These are phyloP conservation scores for Styphnolobium japonicum DNA, from an alignment of 306 rosid genomes.

Conservation along the genomic window DNA sequence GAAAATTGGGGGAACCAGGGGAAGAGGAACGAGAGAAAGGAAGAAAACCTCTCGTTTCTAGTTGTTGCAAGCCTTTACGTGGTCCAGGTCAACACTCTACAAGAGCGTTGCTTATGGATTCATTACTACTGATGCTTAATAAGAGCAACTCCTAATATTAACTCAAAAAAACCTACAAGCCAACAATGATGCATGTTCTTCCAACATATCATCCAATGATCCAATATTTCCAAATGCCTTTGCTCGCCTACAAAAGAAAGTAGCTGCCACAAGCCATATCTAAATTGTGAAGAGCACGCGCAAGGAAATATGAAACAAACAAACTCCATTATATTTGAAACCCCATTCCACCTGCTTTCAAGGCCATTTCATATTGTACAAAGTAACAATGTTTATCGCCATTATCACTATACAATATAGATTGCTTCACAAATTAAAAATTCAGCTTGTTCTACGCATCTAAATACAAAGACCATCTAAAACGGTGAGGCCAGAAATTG, in stretches of 20 bases:
- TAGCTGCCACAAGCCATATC: neutral
- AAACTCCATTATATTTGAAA: conserved; percentile 6
- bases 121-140: neutral
- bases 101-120: neutral
- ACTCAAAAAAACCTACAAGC: neutral
- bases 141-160: neutral
- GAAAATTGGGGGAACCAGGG: neutral
- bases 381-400: neutral
- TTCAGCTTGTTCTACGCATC: conserved; percentile 25
- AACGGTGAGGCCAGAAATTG: neutral
- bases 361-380: conserved; percentile 23
- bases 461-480: conserved; percentile 9
- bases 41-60: neutral
- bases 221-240: neutral
- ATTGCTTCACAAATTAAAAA: conserved; percentile 7
- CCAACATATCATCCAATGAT: neutral
- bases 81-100: neutral
- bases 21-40: neutral
- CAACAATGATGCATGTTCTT: neutral
- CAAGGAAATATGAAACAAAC: neutral
- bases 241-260: neutral
- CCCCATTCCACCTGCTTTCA: neutral
- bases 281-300: neutral
- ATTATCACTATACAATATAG: conserved; percentile 21
- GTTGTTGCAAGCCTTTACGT: neutral